Percentiles rank a stretch among this genome's conserved stretches.
These are phyloP conservation scores for Colletotrichum gloeosporioides DNA, from an alignment of 2,329 filamentous ascomycete species.

Conservation along the genomic window DNA sequence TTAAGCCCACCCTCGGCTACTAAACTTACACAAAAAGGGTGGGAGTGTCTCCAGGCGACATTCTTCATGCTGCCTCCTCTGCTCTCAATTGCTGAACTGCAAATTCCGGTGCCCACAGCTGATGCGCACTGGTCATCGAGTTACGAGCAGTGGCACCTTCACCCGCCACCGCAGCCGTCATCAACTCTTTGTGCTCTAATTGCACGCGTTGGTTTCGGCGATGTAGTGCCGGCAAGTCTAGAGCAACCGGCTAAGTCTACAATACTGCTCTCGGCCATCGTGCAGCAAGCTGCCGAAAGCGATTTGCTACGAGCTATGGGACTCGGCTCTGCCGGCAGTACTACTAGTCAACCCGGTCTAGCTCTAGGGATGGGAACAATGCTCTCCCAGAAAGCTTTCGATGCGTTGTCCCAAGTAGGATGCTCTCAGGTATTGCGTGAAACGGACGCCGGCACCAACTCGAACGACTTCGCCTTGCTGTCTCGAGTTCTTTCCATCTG, in stretches of 20 bases:
- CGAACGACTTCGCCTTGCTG: neutral
- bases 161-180: neutral
- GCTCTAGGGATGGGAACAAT: neutral
- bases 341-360: neutral
- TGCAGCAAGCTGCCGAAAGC: neutral
- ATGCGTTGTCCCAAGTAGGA: neutral
- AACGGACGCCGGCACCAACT: neutral
- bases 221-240: neutral
- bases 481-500: neutral
- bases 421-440: neutral
- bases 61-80: neutral
- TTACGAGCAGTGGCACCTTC: neutral
- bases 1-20: rapidly evolving
- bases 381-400: neutral
- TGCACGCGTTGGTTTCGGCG: neutral
- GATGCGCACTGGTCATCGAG: neutral
- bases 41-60: neutral
- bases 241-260: neutral
- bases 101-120: neutral
- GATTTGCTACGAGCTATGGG: neutral
- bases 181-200: neutral
- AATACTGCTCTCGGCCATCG: neutral
- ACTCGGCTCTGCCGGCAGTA: neutral
- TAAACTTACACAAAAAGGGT: neutral
- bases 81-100: neutral